Conservation (phyloP, 2,329 filamentous ascomycete species). For the Diaporthe australafricana region DNA sequence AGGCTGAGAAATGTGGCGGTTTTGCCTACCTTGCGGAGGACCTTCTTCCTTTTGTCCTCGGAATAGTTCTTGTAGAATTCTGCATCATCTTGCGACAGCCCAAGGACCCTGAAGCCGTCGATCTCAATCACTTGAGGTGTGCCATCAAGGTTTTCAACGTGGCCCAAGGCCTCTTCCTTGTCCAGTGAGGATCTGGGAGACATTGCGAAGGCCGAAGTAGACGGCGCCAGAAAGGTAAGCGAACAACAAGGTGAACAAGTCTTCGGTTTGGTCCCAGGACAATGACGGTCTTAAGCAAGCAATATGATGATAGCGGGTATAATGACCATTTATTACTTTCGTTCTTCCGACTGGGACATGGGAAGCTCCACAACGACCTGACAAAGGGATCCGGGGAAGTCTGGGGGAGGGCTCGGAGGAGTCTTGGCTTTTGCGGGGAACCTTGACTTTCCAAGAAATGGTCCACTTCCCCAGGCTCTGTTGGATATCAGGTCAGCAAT, state of each 20-base stretch:
- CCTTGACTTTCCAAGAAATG: conserved; percentile 1
- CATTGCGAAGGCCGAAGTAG: not conserved
- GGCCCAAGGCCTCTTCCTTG: conserved; percentile 18
- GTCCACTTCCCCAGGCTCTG: not conserved
- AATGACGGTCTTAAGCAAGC: not conserved
- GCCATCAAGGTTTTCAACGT: conserved; percentile 35
- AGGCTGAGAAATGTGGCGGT: too few relatives aligned
- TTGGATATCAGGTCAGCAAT: not conserved
- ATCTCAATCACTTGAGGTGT: conserved; percentile 42
- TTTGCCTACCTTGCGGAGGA: conserved; percentile 40
- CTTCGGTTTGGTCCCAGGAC: not conserved
- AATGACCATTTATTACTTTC: not conserved
- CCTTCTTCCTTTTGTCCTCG: conserved; percentile 41
- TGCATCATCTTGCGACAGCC: conserved; percentile 44
- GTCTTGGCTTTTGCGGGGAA: conserved; percentile 28
- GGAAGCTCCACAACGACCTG: not conserved
- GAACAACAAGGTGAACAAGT: not conserved
- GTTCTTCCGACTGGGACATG: not conserved
- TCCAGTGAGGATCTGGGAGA: conserved; percentile 11
- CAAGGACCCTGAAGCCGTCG: conserved; percentile 46
- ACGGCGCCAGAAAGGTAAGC: not conserved
- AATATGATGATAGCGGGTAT: not conserved
- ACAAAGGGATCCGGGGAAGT: conserved; percentile 17
- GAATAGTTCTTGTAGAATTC: conserved; percentile 46
- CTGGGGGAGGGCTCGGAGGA: conserved; percentile 13